Base-by-base conservation (phyloP, 2,329 filamentous ascomycete species). In the Dothideomycetidae sp. region DNA sequence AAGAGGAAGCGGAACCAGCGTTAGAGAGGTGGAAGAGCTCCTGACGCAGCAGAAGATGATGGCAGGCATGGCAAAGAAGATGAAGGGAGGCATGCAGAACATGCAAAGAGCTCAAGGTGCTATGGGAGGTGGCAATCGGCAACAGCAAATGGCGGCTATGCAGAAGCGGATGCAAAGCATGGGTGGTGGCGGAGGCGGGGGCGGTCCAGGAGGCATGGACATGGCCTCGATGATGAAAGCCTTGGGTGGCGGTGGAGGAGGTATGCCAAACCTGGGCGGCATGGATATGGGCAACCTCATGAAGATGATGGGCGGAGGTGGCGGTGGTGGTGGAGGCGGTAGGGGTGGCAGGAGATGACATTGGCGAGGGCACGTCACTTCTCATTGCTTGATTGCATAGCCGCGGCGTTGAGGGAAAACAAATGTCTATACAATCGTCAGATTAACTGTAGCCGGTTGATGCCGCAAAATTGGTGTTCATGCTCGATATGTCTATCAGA, bases 31-130 rank as follows among this genome's bases (percentile, higher is more conserved):
- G 11, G 90, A 98, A 59, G 90, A 98, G 53, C 67, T 98, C 5
- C 71, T 98, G n/a, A 93, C 86, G 0, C 90, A 98, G 61, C 88
- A 96, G 58, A 78, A 83, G 50, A 93, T 96, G 81, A 98, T 98
- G 90, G 82, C 84, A 1, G 83, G 83, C 41, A 94, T 98, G 85
- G 90, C 90, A 33, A 98, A 96, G 76, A 92, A 92, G 66, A 92
- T 98, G 75, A 88, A 90, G 41, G 86, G 86, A 28, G 86, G 83
- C 56, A 93, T 93, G 80, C 90, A 90, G 64, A 93, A 94, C 56
- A 92, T 96, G 79, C 84, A 94, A 58, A 77, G 79, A 36, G 86
- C 86, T 0, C 86, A 96, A 60, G 80, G 81, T 39, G 83, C 82
- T 45, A 84, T 94, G 77, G 82, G 79, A 17, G 85, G 86, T 31